phyloP scores from a whole-genome alignment of 2,329 filamentous ascomycete genomes.

The Verticillium isaacii region DNA sequence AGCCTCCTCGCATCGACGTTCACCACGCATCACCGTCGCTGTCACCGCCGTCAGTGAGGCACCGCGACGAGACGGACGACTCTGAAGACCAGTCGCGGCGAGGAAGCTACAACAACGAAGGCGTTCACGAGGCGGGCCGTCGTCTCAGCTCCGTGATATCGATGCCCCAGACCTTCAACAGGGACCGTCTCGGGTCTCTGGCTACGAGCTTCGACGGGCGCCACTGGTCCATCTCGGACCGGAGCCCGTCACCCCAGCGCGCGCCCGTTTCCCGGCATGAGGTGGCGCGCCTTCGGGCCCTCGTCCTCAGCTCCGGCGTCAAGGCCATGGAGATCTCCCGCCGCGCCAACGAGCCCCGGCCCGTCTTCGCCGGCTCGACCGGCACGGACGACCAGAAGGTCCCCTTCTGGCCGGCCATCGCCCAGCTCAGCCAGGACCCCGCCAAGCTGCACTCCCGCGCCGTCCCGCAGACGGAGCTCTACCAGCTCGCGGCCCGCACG shows the following conservation, averaged over 20 bases:
- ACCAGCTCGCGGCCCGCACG: conserved; percentile 47
- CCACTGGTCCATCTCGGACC: conserved; percentile 49
- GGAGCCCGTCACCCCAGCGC: conserved; percentile 28
- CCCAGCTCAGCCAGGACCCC: conserved; percentile 31
- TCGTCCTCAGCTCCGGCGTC: conserved; percentile 63
- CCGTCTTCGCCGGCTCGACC: conserved; percentile 8
- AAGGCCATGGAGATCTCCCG: conserved; percentile 78
- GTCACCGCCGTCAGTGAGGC: conserved; percentile 20
- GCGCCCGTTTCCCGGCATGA: conserved; percentile 62
- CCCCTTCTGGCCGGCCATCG: conserved; percentile 38
- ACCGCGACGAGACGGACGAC: conserved; percentile 21
- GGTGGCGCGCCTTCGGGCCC: conserved; percentile 4
- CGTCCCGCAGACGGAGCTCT: conserved; percentile 38
- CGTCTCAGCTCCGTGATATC: conserved; percentile 24
- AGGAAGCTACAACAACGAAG: conserved; percentile 19
- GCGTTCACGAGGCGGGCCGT: conserved; percentile 25
- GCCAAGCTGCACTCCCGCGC: conserved; percentile 25
- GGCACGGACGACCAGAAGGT: conserved; percentile 12
- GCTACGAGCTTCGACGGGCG: conserved; percentile 19
- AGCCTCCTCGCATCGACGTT: conserved; percentile 44
- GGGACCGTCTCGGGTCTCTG: conserved; percentile 5
- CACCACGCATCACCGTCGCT: conserved; percentile 33
- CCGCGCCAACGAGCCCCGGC: conserved; percentile 48
- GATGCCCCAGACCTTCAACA: neutral
- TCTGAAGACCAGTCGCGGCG: conserved; percentile 33